Base-by-base conservation (phyloP, 164 flowering plant genomes). In the Hamamelis virginiana region DNA sequence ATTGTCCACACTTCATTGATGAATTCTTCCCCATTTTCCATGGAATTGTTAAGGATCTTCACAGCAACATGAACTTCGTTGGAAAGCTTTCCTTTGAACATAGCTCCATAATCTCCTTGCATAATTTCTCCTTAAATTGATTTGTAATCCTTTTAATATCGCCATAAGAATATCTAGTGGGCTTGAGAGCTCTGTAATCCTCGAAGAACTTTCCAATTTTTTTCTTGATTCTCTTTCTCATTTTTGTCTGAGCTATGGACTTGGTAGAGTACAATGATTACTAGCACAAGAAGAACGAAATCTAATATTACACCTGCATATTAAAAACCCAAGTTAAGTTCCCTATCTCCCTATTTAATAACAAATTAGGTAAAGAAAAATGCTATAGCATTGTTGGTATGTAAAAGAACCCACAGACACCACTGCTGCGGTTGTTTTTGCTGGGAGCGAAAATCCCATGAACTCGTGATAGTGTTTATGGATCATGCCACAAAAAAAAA, bases 11-110 rank as follows among this genome's bases (percentile, higher is more conserved):
- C 78, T 62, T 75, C 78, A 58, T 66, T 75, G n/a, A 75, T 62
- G n/a, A 75, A 75, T 14, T 70, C 78, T 28, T 75, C 74, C 11
- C 78, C 78, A 23, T 47, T n/a, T n/a, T n/a, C n/a, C n/a, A n/a
- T n/a, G n/a, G n/a, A n/a, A n/a, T n/a, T n/a, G n/a, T n/a, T n/a
- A 0, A 78, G 76, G 4, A 75, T 26, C 62, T 78, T 78, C 1
- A 75, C 76, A 0, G 76, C 81, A 4, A 78, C 77, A n/a, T 38
- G 11, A 6, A 72, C 25, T 25, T 72, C 67, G 18, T 43, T 53
- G 1, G 77, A 58, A 19, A 77, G 62, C 33, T 55, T 65, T 10
- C 76, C 76, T 51, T 69, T 69, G 48, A 21, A 70, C n/a, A n/a
- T n/a, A n/a, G n/a, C n/a, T n/a, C n/a, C n/a, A n/a, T n/a, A n/a